These are phyloP conservation scores for Dorcoceras hygrometricum DNA, from an alignment of 257 asterid genomes.

Conservation along the genomic window DNA sequence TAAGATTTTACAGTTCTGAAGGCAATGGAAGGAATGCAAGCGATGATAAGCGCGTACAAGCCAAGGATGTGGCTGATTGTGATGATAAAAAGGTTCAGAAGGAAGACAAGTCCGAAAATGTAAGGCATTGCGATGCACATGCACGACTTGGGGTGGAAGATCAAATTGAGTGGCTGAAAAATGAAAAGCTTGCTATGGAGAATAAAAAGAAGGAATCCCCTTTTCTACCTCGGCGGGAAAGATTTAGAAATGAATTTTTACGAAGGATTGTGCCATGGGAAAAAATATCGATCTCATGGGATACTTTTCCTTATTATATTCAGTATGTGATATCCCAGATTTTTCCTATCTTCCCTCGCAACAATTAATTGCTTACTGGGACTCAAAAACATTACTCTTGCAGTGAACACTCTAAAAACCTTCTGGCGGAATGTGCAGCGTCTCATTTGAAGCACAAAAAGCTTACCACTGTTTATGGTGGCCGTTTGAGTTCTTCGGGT, in stretches of 20 bases:
- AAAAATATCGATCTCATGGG: slow-evolving; percentile 86
- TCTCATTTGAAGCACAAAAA: slow-evolving; percentile 81
- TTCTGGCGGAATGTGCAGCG: slow-evolving; percentile 87
- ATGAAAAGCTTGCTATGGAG: slow-evolving; percentile 77
- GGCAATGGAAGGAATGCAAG: slow-evolving; percentile 89
- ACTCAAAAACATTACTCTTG: slow-evolving; percentile 36
- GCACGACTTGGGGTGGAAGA: slow-evolving; percentile 88
- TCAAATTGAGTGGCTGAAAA: slow-evolving; percentile 85
- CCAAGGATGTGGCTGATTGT: slow-evolving; percentile 40
- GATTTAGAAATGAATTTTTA: slow-evolving; percentile 73
- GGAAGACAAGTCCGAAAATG: slow-evolving; percentile 34
- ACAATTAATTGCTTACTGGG: slow-evolving; percentile 20
- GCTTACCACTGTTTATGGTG: slow-evolving; percentile 60
- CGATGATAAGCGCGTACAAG: slow-evolving; percentile 55
- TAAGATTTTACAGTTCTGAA: slow-evolving; percentile 74
- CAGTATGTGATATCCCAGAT: slow-evolving; percentile 44
- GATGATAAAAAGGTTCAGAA: slow-evolving; percentile 46
- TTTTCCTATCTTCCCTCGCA: slow-evolving; percentile 21
- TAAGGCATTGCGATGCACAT: slow-evolving; percentile 59
- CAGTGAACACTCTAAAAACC: slow-evolving; percentile 70
- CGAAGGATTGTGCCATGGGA: slow-evolving; percentile 94
- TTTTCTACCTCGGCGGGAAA: slow-evolving; percentile 63
- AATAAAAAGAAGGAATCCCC: slow-evolving; percentile 86
- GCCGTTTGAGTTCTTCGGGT: slow-evolving; percentile 75
- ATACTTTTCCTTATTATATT: slow-evolving; percentile 85